Evolutionary conservation across 1,284 basidiomycete genomes (phyloP), one percentile per base, ranked within the genome.

Genomic region (Rhodotorula sp.): DNA sequence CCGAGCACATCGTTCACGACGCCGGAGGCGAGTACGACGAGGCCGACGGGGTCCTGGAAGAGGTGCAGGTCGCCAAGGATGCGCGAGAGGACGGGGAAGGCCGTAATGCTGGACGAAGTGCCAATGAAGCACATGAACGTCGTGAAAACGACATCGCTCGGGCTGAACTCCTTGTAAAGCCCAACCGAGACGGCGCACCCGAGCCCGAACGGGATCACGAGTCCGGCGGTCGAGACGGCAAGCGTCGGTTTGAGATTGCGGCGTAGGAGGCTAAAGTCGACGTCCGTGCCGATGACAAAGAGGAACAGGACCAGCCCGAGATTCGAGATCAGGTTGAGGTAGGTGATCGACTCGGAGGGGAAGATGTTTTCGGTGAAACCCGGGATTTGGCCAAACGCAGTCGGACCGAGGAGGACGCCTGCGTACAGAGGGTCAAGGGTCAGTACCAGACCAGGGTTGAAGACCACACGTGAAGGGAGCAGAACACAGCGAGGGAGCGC

Each of bases 81-180:
- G 61, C 96, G 90, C 80, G 94, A 97, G 13, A 98, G 86, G 4
- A 99, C 95, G 0, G 86, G 83, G 64, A 84, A 83, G 32, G 81
- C 81, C 17, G 81, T 81, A 70, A 81, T 80, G 50, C 70, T 67
- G 37, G 61, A 74, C 13, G 76, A 82, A 25, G 96, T 92, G 62
- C 93, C 92, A 56, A 92, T 89, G 82, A 97, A 98, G 56, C 97
- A 88, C 86, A 59, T 88, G 82, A 98, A 98, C 80, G 97, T 87
- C 2, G 91, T 89, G 80, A 91, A 87, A 56, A 88, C 83, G 59
- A 82, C 83, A 46, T 79, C 73, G 0, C 81, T 77, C 75, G 88
- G 85, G 78, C 95, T 89, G 82, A 95, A 96, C 34, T 86, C 80
- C 66, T 89, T 83, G 83, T 96, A 98, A 36, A 98, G 80, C 0